Base-by-base conservation (phyloP, 1,139 yeast species). In the Geotrichum aggregatum region DNA sequence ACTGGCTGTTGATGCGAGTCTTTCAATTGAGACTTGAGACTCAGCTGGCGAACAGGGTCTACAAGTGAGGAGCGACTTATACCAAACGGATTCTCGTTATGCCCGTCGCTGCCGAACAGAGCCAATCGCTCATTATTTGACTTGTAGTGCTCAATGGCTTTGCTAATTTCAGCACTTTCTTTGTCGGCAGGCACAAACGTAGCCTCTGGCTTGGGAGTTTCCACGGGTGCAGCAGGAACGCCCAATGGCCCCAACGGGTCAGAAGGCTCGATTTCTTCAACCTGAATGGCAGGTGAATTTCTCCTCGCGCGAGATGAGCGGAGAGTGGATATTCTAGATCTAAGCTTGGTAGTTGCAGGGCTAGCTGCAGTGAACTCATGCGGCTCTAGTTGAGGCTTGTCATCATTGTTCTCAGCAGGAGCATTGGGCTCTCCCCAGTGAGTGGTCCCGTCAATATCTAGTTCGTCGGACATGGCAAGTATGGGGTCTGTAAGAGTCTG, bases 161-260 rank as follows among this genome's bases (percentile, higher is more conserved):
- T 30, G 26, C 48, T 42, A 24, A 54, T 49, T 8, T 30, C 38
- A 10, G 39, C 44, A 34, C 40, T 43, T 6, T 45, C 54, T 26
- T 47, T 45, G 35, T 45, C 50, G 4, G 31, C 16, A 4, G 21
- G 38, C 16, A 16, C 36, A 18, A 36, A 38, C 16, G 14, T 19
- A 10, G 36, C 13, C 5, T 6, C 36, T 1, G 34, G 16, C 18
- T 19, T 28, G 10, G 24, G 11, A 14, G 16, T 13, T 24, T 22
- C 24, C 11, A 28, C 43, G 33, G 24, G 30, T 11, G 33, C 16
- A 13, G 14, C 30, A 21, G 45, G 30, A 5, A 44, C 44, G n/a
- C 54, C 54, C 41, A 54, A 35, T 1, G 52, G 56, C n/a, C 55
- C 55, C 28, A 52, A 26, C 11, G 54, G 54, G 34, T 47, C 47